phyloP scores from a whole-genome alignment of 176 grass and related monocot species.

The Aegilops umbellulata region DNA sequence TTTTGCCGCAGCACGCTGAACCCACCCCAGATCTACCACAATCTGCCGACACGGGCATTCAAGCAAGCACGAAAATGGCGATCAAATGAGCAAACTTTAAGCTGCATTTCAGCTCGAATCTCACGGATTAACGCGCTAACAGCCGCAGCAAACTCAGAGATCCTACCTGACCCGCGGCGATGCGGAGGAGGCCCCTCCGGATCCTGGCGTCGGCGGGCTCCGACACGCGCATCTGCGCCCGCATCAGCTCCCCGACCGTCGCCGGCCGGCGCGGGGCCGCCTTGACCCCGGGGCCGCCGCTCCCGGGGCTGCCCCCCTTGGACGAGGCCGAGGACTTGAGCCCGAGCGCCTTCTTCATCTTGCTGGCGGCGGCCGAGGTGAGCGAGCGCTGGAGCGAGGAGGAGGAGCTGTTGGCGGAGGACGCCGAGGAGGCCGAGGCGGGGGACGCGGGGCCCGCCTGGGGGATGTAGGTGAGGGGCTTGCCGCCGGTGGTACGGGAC shows the following conservation, averaged over 20 bases:
- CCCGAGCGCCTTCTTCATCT: slow-evolving; percentile 97
- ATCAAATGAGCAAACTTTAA: neutral
- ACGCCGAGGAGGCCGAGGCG: slow-evolving; percentile 22
- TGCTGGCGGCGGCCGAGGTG: slow-evolving; percentile 91
- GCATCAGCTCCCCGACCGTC: slow-evolving; percentile 78
- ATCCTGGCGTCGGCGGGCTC: slow-evolving; percentile 86
- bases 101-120: slow-evolving; percentile 27
- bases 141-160: neutral
- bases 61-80: neutral
- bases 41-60: neutral
- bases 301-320: slow-evolving; percentile 64
- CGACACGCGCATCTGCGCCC: slow-evolving; percentile 82
- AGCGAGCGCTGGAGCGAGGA: slow-evolving; percentile 79
- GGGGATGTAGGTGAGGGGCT: slow-evolving; percentile 87
- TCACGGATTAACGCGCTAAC: neutral
- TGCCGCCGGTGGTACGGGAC: slow-evolving; percentile 74
- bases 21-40: slow-evolving; percentile 38
- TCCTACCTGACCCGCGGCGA: slow-evolving; percentile 82
- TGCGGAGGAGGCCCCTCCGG: slow-evolving; percentile 88
- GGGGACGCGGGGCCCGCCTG: slow-evolving; percentile 32
- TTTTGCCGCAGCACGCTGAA: neutral
- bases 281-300: slow-evolving; percentile 22
- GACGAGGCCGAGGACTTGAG: slow-evolving; percentile 71
- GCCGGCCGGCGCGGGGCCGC: slow-evolving; percentile 39
- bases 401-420: slow-evolving; percentile 32